These are phyloP conservation scores for Penicillium sp. DNA, from an alignment of 2,329 filamentous ascomycete species.

Conservation along the genomic window DNA sequence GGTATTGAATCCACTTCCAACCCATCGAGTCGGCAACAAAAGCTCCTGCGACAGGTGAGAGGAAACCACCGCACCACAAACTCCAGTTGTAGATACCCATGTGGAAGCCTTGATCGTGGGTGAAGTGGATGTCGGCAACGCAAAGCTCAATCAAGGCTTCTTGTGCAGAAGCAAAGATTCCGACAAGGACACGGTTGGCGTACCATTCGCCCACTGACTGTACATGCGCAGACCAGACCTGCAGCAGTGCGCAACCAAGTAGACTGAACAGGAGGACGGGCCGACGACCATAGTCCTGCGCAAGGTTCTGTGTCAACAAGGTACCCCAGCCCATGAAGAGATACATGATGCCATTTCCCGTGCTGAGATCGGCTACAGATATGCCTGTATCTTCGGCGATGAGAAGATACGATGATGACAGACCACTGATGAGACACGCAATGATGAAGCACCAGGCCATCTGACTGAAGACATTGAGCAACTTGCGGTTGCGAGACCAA, in stretches of 20 bases:
- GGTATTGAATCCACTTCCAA: slow-evolving; percentile 53
- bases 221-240: slow-evolving; percentile 45
- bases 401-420: slow-evolving; percentile 5
- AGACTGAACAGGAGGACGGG: slow-evolving; percentile 36
- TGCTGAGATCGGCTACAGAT: slow-evolving; percentile 45
- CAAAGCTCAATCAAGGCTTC: slow-evolving; percentile 50
- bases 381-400: slow-evolving; percentile 39
- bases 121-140: slow-evolving; percentile 46
- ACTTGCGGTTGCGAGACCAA: slow-evolving; percentile 12
- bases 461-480: slow-evolving; percentile 4
- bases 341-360: slow-evolving; percentile 53
- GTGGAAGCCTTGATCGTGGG: slow-evolving; percentile 44
- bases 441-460: slow-evolving; percentile 12
- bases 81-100: slow-evolving; percentile 46
- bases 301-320: slow-evolving; percentile 52
- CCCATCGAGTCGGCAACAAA: slow-evolving; percentile 50
- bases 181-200: slow-evolving; percentile 47
- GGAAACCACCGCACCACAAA: slow-evolving; percentile 45
- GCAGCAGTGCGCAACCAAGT: slow-evolving; percentile 17
- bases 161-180: slow-evolving; percentile 48
- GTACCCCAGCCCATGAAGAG: slow-evolving; percentile 51
- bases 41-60: slow-evolving; percentile 49
- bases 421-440: slow-evolving; percentile 8
- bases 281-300: slow-evolving; percentile 51
- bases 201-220: slow-evolving; percentile 48